Evolutionary conservation across 345 rosid species (phyloP).

Genomic region (Eucalyptus tenuipes): DNA sequence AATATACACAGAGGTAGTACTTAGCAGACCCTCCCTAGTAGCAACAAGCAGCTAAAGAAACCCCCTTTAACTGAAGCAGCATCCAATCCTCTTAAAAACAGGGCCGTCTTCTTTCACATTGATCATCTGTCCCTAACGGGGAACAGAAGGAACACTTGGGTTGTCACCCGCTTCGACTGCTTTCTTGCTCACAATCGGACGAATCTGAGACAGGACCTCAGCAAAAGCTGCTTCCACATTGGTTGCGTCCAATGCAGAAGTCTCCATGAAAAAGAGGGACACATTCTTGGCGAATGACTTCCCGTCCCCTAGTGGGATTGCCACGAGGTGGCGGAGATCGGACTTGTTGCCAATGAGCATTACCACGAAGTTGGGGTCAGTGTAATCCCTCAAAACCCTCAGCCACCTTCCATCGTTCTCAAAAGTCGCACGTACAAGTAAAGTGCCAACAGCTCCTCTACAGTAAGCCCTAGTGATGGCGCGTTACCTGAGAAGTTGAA

Average conservation of each 20-base stretch:
- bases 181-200: slow-evolving; percentile 32
- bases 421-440: slow-evolving; percentile 30
- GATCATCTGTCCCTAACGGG: slow-evolving; percentile 22
- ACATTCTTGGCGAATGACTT: slow-evolving; percentile 33
- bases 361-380: slow-evolving; percentile 37
- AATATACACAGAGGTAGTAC: not conserved
- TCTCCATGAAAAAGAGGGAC: slow-evolving; percentile 38
- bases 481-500: slow-evolving; percentile 20
- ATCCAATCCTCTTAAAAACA: slow-evolving; percentile 10
- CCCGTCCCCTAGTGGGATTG: slow-evolving; percentile 26
- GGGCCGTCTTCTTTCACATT: slow-evolving; percentile 29
- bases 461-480: slow-evolving; percentile 56
- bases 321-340: slow-evolving; percentile 37
- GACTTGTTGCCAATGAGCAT: slow-evolving; percentile 49
- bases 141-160: slow-evolving; percentile 7
- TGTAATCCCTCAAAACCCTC: slow-evolving; percentile 34
- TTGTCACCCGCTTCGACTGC: slow-evolving; percentile 32
- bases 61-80: slow-evolving; percentile 16
- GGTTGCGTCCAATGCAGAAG: slow-evolving; percentile 35
- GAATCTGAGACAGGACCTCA: slow-evolving; percentile 35
- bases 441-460: slow-evolving; percentile 49
- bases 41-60: not conserved
- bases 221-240: slow-evolving; percentile 42
- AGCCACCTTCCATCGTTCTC: slow-evolving; percentile 37
- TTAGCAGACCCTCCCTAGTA: not conserved